Base-by-base conservation (phyloP, 768 basidiomycete genomes). In the Gloeophyllum trabeum region DNA sequence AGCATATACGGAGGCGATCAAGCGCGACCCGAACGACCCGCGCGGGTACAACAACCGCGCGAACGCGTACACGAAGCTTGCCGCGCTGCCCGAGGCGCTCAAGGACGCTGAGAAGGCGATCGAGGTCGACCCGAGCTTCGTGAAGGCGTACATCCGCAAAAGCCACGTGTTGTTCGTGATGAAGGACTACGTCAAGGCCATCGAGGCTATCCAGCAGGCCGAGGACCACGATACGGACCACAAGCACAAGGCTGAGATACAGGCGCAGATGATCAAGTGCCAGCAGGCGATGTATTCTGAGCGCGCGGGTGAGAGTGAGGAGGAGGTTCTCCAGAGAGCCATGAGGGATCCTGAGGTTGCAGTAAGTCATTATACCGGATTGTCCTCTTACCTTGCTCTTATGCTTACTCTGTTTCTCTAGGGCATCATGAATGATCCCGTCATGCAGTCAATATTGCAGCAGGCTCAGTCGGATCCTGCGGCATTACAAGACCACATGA, bases 301-400 rank as follows among this genome's bases (percentile, higher is more conserved):
- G 58, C 78, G 91, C 13, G 73, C 79, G 16, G 77, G 70, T 34
- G 94, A 99, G 65, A 77, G 79, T 5, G 91, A 97, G 56, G 92
- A 98, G 57, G 76, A 99, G 67, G 89, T 92, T 16, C 66, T 96
- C 48, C 75, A 84, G 52, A 75, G 94, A 40, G 96, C 94, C 5
- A 96, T 97, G 93, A 75, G 90, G 42, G 96, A 99, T 67, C 96
- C 96, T 10, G 96, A 96, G 63, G 74, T 97, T 41, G 87, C 84
- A 50, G 85, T 89, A 65, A 51, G 85, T 71, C 10, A 23, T 23
- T 22, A n/a, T n/a, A n/a, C n/a, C n/a, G n/a, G n/a, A n/a, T 24
- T 10, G 18, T 20, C 21, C 16, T 39, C n/a, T n/a, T n/a, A n/a
- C n/a, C n/a, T n/a, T n/a, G n/a, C n/a, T n/a, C n/a, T n/a, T n/a